These are phyloP conservation scores for Zygosaccharomyces kombuchaensis DNA, from an alignment of 805 yeast species.

Conservation along the genomic window DNA sequence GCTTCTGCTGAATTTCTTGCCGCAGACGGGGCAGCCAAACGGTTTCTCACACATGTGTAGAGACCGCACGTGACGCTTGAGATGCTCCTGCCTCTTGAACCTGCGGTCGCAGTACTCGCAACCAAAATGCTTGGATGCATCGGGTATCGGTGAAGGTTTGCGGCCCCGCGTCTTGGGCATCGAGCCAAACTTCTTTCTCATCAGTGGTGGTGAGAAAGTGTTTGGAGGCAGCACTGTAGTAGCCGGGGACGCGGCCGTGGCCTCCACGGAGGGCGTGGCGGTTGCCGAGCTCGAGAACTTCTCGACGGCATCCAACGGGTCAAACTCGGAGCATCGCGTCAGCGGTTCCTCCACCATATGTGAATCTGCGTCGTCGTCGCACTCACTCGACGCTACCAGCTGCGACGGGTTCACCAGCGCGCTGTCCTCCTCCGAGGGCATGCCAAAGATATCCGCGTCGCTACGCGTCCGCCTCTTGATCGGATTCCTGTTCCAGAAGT, in stretches of 20 bases:
- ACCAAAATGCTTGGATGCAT: slow-evolving; percentile 51
- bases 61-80: slow-evolving; percentile 69
- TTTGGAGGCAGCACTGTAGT: slow-evolving; percentile 1
- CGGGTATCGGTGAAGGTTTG: slow-evolving; percentile 58
- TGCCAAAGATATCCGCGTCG: slow-evolving; percentile 1
- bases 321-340: slow-evolving; percentile 11
- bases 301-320: neutral
- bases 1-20: slow-evolving; percentile 59
- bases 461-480: slow-evolving; percentile 10
- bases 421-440: slow-evolving; percentile 15
- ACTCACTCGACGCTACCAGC: slow-evolving; percentile 7
- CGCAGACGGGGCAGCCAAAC: slow-evolving; percentile 55
- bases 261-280: neutral
- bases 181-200: slow-evolving; percentile 19
- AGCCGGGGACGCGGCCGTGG: slow-evolving; percentile 5
- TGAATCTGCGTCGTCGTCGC: slow-evolving; percentile 8
- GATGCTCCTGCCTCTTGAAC: slow-evolving; percentile 72
- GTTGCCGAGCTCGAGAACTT: neutral
- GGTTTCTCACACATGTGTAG: slow-evolving; percentile 73
- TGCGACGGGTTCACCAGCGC: slow-evolving; percentile 17
- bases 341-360: slow-evolving; percentile 11
- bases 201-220: slow-evolving; percentile 7
- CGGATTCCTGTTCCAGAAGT: slow-evolving; percentile 27
- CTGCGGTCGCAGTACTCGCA: slow-evolving; percentile 62
- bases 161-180: slow-evolving; percentile 54